Percentiles rank a stretch among this genome's conserved stretches.
These are phyloP conservation scores for Gossypium davidsonii DNA, from an alignment of 441 rosid genomes.

Conservation along the genomic window DNA sequence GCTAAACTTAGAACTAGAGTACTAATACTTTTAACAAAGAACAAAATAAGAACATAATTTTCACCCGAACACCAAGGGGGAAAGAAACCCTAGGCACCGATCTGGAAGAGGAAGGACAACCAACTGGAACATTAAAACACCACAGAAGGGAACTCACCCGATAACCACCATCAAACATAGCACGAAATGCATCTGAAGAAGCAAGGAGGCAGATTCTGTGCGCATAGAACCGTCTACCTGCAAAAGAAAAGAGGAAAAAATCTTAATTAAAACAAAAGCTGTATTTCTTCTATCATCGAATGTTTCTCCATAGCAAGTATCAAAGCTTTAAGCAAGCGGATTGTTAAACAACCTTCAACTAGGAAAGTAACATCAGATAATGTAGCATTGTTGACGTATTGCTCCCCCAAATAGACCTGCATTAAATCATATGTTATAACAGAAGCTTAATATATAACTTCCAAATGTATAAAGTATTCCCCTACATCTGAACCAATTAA, in stretches of 20 bases:
- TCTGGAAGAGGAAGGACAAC: conserved; percentile 4
- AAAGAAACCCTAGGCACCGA: neutral
- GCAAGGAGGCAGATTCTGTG: conserved; percentile 97
- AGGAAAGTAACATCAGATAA: conserved; percentile 93
- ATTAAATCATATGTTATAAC: conserved; percentile 10
- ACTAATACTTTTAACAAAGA: neutral
- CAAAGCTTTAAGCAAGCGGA: conserved; percentile 12
- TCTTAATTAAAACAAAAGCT: neutral
- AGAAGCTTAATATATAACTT: conserved; percentile 5
- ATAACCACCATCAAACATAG: conserved; percentile 99
- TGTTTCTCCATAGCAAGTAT: neutral
- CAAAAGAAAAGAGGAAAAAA: conserved; percentile 15
- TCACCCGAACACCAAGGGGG: neutral
- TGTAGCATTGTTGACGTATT: conserved; percentile 81
- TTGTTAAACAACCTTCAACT: conserved; percentile 70
- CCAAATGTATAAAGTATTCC: neutral
- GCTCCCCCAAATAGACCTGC: conserved; percentile 96
- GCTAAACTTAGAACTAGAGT: neutral
- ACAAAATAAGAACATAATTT: neutral
- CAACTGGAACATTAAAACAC: neutral
- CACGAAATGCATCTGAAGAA: conserved; percentile 98
- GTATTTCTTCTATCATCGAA: neutral
- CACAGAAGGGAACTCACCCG: conserved; percentile 52
- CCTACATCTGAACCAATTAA: neutral
- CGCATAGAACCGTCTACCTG: conserved; percentile 89